Base-by-base conservation (phyloP, 2,329 filamentous ascomycete genomes). In the Alternaria arborescens region DNA sequence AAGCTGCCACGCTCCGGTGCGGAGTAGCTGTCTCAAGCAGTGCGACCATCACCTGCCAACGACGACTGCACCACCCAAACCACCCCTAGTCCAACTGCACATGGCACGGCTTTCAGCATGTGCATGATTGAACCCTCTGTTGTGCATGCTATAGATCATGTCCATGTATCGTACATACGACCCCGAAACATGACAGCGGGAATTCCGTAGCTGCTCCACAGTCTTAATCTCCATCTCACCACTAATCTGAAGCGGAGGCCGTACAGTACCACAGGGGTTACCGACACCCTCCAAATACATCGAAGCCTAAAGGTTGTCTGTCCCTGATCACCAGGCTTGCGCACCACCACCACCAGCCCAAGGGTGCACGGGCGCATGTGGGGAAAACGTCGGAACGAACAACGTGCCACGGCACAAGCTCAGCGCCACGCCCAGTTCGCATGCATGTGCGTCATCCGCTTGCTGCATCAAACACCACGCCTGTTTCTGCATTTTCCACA, bases 101-200 rank as follows among this genome's bases (percentile, higher is more conserved):
- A 46, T 38, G 46, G 47, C 57, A 54, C 38, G 43, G 57, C 53
- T 50, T 50, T 47, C 41, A 56, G 56, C 54, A 55, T 61, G 52
- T 60, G 60, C 56, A 62, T 55, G 52, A 36, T 16, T 57, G 58
- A 60, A 60, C 47, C 53, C 53, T 57, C 58, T 24, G 42, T 57
- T 14, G 24, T 57, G 53, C 53, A 52, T 55, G 41, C 40, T 22
- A 52, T 46, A 34, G 34, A 30, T 36, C 36, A 47, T 43, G 40
- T 43, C 40, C 24, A 20, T 30, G 47, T 43, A 28, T 20, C 30
- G 20, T 57, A 43, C n/a, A 30, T 16, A 36, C 32, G 32, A 24
- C 55, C n/a, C 36, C 52, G 57, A 60, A 57, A 60, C 61, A 64
- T 65, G 62, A 62, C 59, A 59, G 62, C 59, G 44, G 46, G 46